Evolutionary conservation across 192 early-diverging fungal genomes (phyloP), one percentile per base, ranked within the genome.

Genomic region (Thoreauomyces humboldtii): DNA sequence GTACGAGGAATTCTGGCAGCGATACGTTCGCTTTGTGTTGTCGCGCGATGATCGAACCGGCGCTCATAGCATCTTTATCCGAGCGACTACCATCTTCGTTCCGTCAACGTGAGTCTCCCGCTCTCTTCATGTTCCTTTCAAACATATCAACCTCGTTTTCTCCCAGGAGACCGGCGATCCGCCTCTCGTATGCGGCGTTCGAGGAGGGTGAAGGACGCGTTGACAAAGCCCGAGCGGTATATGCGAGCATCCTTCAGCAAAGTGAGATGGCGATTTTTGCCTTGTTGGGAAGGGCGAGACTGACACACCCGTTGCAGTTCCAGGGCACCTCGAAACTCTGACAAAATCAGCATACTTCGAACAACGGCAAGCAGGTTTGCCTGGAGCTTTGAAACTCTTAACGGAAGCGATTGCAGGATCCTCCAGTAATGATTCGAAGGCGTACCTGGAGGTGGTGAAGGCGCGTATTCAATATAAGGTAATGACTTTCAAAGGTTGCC

Each of bases 1-100:
- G 38, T 89, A 90, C 60, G 89, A 90, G 53, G 89, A 90, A 67
- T 90, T 88, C 54, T 90, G 89, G 89, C 61, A 82, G 60, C 71
- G 86, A 29, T 90, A 88, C 73, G 84, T 78, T 5, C 63, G 81
- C 31, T 90, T 76, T 77, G 63, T 87, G 17, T 55, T 78, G 11
- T 67, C 73, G 2, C 53, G 66, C 28, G 70, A 74, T 42, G 72
- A 83, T 48, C n/a, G 76, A 11, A 67, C 80, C 7, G 77, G 82
- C 7, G 73, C 80, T 0, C 48, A 65, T 33, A 75, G 78, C 28
- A 79, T 84, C 32, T 88, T 79, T 43, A 41, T 65, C 17, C 67
- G 87, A 21, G 89, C 89, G 0, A 73, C 70, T 2, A 65, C 58
- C 2, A 71, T 81, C 9, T 86, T 87, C 54, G 68, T 89, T 15